Conservation (phyloP, 192 early-diverging fungal species). For the Spizellomyces punctatus region DNA sequence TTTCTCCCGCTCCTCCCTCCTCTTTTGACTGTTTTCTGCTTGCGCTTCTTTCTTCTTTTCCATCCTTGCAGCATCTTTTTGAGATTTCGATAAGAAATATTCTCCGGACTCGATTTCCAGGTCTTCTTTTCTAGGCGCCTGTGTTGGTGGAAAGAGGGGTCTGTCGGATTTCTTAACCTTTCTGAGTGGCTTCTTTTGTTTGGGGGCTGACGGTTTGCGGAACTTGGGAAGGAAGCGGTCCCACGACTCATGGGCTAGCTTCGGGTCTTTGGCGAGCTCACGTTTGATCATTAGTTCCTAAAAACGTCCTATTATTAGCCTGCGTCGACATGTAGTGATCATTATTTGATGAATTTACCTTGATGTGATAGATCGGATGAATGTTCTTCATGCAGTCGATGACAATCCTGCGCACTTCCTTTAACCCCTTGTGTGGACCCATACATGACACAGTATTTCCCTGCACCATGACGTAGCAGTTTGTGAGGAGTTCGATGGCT, state of each 20-base stretch:
- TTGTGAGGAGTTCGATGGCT: slow-evolving; percentile 94
- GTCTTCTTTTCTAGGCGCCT: slow-evolving; percentile 82
- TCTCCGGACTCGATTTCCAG: slow-evolving; percentile 92
- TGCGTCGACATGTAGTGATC: background rate
- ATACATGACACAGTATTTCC: slow-evolving; percentile 95
- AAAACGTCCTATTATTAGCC: background rate
- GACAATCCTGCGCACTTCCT: slow-evolving; percentile 86
- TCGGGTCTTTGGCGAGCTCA: slow-evolving; percentile 95
- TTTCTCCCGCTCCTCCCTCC: slow-evolving; percentile 72
- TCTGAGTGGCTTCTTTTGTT: slow-evolving; percentile 61
- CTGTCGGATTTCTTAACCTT: slow-evolving; percentile 79
- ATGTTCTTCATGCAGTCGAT: slow-evolving; percentile 98
- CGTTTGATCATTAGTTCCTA: slow-evolving; percentile 98
- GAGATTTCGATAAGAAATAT: slow-evolving; percentile 77
- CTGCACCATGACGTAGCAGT: slow-evolving; percentile 97
- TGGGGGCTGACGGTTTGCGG: slow-evolving; percentile 85
- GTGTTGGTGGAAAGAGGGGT: slow-evolving; percentile 90
- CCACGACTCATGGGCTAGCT: slow-evolving; percentile 92
- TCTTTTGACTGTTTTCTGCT: slow-evolving; percentile 67
- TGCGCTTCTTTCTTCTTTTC: slow-evolving; percentile 76
- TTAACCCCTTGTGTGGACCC: slow-evolving; percentile 88
- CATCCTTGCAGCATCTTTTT: slow-evolving; percentile 46
- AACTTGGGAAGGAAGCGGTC: slow-evolving; percentile 97
- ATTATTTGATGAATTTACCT: slow-evolving; percentile 49
- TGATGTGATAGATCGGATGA: slow-evolving; percentile 99